phyloP scores from a whole-genome alignment of 208 protist genomes.

The Crithidia brevicula region DNA sequence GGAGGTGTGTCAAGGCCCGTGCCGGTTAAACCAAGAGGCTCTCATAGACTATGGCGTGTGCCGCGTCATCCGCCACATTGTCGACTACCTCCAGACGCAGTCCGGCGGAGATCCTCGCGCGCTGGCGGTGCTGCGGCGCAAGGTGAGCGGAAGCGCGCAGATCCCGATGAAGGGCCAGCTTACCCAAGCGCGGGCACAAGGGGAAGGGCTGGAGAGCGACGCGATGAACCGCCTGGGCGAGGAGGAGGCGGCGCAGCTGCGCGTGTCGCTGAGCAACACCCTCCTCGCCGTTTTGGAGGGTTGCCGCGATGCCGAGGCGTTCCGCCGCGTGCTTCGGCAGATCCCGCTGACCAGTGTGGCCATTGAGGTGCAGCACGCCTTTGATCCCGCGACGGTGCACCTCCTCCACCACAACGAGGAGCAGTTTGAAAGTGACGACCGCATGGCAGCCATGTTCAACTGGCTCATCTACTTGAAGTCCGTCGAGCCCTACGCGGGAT shows the following conservation, averaged over 20 bases:
- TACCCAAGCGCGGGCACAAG: too few relatives aligned
- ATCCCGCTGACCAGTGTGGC: constrained; percentile 58
- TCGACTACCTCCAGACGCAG: constrained; percentile 35
- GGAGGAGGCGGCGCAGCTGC: constrained; percentile 49
- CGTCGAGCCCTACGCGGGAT: constrained; percentile 46
- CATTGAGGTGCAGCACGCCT: constrained; percentile 43
- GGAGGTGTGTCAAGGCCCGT: constrained; percentile 94
- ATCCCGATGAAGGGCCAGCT: too few relatives aligned
- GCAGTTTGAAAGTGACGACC: constrained; percentile 47
- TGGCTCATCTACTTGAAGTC: constrained; percentile 77
- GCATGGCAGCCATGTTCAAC: constrained; percentile 72
- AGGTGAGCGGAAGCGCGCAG: background rate
- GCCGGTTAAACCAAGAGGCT: constrained; percentile 81
- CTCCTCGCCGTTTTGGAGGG: constrained; percentile 80
- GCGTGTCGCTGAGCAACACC: constrained; percentile 54
- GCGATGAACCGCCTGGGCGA: constrained; percentile 37
- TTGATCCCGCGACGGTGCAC: constrained; percentile 34
- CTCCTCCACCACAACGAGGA: constrained; percentile 43
- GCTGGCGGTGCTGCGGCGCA: constrained; percentile 8
- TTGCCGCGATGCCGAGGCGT: constrained; percentile 51
- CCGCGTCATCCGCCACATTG: constrained; percentile 38
- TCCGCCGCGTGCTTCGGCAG: constrained; percentile 56
- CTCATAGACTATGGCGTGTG: constrained; percentile 68
- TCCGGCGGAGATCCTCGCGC: constrained; percentile 13
- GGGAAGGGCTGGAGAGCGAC: constrained; percentile 18